Evolutionary conservation across 768 basidiomycete species (phyloP).

Genomic region (Phaeotremella skinneri): DNA sequence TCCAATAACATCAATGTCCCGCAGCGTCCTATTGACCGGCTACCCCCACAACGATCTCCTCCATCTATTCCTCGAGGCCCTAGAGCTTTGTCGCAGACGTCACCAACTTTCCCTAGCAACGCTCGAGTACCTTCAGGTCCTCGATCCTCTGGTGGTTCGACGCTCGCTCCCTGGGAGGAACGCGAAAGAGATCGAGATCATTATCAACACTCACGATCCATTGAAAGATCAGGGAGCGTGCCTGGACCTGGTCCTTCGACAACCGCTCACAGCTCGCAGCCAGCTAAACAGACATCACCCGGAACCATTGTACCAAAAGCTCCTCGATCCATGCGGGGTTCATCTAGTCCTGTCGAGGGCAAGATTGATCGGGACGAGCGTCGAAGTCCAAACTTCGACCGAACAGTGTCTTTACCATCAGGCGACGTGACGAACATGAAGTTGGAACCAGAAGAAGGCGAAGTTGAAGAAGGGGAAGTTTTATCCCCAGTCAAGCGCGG

Average conservation of each 20-base stretch:
- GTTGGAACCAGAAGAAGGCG: background rate
- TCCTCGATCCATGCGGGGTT: background rate
- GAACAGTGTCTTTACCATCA: background rate
- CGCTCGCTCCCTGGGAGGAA: conserved; percentile 1
- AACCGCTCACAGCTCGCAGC: background rate
- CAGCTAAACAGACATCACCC: background rate
- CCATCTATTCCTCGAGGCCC: background rate
- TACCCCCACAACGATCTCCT: background rate
- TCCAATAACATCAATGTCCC: background rate
- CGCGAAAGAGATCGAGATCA: background rate
- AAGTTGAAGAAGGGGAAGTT: conserved; percentile 1
- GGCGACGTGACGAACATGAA: background rate
- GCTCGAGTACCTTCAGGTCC: background rate
- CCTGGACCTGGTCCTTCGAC: background rate
- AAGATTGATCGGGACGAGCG: background rate
- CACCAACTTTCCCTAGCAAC: background rate
- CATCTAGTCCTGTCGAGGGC: background rate
- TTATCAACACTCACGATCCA: background rate
- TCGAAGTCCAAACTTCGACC: background rate
- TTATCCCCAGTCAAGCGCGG: background rate
- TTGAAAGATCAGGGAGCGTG: background rate
- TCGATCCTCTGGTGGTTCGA: background rate
- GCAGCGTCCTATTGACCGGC: background rate
- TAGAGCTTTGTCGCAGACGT: background rate
- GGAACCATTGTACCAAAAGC: background rate